Percentiles rank a stretch among this genome's conserved stretches.
These are phyloP conservation scores for Leishmania martiniquensis DNA, from an alignment of 208 protist genomes.

Conservation along the genomic window DNA sequence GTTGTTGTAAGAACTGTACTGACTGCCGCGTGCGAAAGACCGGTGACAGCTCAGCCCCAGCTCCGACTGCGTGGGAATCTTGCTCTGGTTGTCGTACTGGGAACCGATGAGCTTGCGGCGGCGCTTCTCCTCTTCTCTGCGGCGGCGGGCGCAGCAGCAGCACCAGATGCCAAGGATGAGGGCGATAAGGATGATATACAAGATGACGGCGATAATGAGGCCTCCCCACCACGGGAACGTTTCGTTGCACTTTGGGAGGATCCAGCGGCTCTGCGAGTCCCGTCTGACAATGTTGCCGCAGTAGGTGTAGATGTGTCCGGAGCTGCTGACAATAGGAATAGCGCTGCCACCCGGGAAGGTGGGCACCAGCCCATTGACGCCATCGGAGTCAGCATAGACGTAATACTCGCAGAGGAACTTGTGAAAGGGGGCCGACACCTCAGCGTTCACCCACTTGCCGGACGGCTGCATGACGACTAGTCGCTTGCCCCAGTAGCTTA, in stretches of 20 bases:
- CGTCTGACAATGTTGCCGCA: slow-evolving; percentile 35
- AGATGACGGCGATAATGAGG: slow-evolving; percentile 44
- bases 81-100: slow-evolving; percentile 33
- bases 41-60: slow-evolving; percentile 40
- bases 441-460: slow-evolving; percentile 55
- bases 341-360: slow-evolving; percentile 51
- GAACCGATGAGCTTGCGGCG: slow-evolving; percentile 24
- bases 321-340: slow-evolving; percentile 22
- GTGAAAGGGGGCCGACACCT: slow-evolving; percentile 33
- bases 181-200: slow-evolving; percentile 41
- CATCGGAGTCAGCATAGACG: slow-evolving; percentile 48
- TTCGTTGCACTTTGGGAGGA: slow-evolving; percentile 36
- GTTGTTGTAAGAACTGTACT: not conserved
- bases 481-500: slow-evolving; percentile 49
- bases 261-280: slow-evolving; percentile 35
- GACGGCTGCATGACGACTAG: slow-evolving; percentile 36
- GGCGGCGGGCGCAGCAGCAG: slow-evolving; percentile 40
- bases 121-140: slow-evolving; percentile 32
- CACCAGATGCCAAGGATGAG: slow-evolving; percentile 54
- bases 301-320: slow-evolving; percentile 28
- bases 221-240: slow-evolving; percentile 57
- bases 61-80: slow-evolving; percentile 55
- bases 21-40: slow-evolving; percentile 12
- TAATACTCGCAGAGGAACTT: slow-evolving; percentile 61
- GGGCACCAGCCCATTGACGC: slow-evolving; percentile 31